These are phyloP conservation scores for Paracorniculantispora psalliotae DNA, from an alignment of 2,329 filamentous ascomycete genomes.

Conservation along the genomic window DNA sequence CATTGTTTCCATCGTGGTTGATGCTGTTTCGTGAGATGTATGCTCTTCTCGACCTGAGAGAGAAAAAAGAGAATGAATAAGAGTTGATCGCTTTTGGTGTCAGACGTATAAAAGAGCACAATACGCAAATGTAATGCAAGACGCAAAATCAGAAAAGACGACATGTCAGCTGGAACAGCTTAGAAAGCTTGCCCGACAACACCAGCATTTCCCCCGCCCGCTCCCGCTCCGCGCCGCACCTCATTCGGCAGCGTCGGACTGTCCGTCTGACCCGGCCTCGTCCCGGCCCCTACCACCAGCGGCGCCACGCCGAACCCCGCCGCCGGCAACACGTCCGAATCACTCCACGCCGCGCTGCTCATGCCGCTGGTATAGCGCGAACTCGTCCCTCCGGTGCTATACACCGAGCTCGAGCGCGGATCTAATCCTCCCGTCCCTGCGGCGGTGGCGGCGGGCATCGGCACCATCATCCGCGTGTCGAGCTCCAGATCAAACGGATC, in stretches of 20 bases:
- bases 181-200: background rate
- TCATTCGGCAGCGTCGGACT: constrained; percentile 10
- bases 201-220: background rate
- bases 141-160: background rate
- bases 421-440: constrained; percentile 13
- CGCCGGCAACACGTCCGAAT: background rate
- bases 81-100: background rate
- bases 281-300: background rate
- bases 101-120: background rate
- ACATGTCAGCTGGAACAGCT: background rate
- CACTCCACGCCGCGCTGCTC: constrained; percentile 23
- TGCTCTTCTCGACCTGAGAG: background rate
- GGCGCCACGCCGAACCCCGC: background rate
- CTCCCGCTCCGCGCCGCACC: background rate
- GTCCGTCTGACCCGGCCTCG: background rate
- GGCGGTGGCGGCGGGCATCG: constrained; percentile 15
- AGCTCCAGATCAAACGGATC: constrained; percentile 62
- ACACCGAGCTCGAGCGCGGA: constrained; percentile 28
- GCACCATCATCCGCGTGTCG: constrained; percentile 20
- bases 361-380: constrained; percentile 48
- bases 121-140: background rate
- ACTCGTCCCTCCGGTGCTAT: constrained; percentile 31
- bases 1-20: no score
- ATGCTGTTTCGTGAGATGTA: background rate
- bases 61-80: background rate